Conservation (phyloP, 2,329 filamentous ascomycete genomes). For the Ophiognomonia clavigignenti-juglandacearum region DNA sequence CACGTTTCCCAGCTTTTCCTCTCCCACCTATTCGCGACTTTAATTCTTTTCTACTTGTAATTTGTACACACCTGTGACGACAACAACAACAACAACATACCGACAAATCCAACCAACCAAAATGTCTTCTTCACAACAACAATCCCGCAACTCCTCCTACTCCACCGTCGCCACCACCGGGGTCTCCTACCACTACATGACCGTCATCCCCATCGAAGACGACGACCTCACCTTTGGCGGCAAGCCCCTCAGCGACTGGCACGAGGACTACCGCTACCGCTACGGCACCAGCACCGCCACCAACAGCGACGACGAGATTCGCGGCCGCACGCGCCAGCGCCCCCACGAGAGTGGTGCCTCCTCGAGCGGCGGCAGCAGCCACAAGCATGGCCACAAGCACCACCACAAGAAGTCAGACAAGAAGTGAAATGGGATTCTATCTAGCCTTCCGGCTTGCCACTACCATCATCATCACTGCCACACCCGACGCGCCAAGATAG, state of each 20-base stretch:
- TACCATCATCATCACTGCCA: not conserved
- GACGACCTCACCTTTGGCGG: constrained; percentile 58
- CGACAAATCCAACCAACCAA: not conserved
- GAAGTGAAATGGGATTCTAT: not conserved
- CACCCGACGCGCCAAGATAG: not conserved
- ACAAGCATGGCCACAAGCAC: constrained; percentile 19
- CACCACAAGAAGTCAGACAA: constrained; percentile 17
- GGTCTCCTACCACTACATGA: constrained; percentile 26
- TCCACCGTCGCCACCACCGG: constrained; percentile 6
- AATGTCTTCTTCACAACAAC: constrained; percentile 12
- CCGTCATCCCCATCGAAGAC: constrained; percentile 54
- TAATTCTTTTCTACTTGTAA: not conserved
- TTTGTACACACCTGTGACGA: not conserved
- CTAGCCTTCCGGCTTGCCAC: not conserved
- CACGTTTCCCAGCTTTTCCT: too few species aligned
- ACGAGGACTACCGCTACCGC: constrained; percentile 51
- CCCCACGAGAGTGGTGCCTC: constrained; percentile 13
- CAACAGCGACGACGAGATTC: constrained; percentile 37
- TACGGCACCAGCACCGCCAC: constrained; percentile 32
- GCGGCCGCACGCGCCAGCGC: constrained; percentile 33
- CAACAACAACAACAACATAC: not conserved
- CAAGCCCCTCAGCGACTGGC: constrained; percentile 55
- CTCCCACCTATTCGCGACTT: too few species aligned
- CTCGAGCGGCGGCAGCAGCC: constrained; percentile 6
- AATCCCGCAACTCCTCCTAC: constrained; percentile 10